Conservation (phyloP, 129 eudicot species). For the Artemisia argyi region DNA sequence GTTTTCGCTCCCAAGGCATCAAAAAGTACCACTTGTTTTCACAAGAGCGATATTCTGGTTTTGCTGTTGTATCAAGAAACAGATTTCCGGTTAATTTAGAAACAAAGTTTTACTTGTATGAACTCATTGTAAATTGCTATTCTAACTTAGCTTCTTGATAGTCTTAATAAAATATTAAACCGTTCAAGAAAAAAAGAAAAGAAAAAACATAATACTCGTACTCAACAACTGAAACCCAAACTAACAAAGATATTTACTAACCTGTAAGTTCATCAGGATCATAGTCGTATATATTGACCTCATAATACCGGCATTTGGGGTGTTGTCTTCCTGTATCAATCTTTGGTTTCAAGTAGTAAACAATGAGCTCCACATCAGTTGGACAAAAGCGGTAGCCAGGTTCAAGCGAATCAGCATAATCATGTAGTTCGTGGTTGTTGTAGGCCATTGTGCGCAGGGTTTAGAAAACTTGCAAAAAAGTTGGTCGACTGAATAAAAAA, state of each 20-base stretch:
- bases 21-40: neutral
- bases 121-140: too few species aligned
- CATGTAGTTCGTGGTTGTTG: neutral
- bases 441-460: too few species aligned
- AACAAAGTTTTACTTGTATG: too few species aligned
- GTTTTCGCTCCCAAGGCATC: neutral
- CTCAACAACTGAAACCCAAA: too few species aligned
- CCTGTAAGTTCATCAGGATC: neutral
- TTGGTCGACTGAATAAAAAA: too few species aligned
- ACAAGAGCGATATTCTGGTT: neutral
- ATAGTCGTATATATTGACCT: neutral
- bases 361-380: neutral
- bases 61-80: too few species aligned
- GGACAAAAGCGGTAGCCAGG: neutral
- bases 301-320: neutral
- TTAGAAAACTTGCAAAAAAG: too few species aligned
- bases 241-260: neutral
- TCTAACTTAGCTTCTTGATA: too few species aligned
- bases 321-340: neutral
- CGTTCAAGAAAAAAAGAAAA: too few species aligned
- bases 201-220: too few species aligned
- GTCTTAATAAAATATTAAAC: too few species aligned
- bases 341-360: neutral
- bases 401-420: neutral
- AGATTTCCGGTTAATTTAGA: too few species aligned